Base-by-base conservation (phyloP, 768 basidiomycete species). In the Hygrocybe punicea region DNA sequence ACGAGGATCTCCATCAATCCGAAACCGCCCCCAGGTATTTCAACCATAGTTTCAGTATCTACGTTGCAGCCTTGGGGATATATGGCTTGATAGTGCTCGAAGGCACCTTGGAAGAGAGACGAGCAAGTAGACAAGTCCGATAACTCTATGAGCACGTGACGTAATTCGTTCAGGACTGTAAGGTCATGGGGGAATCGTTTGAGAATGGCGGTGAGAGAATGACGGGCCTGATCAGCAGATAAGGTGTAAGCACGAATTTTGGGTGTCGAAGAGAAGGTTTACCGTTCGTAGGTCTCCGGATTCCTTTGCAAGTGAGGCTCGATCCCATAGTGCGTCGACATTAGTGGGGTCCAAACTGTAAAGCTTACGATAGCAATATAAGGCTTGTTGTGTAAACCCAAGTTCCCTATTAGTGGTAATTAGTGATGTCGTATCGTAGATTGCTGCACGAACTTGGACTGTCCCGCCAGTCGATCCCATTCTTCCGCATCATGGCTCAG, bases 321-420 rank as follows among this genome's bases (percentile, higher is more conserved):
- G 83, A 62, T 98, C 94, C 91, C 92, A 97, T 14, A 93, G 79
- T 4, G 91, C 89, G 57, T 89, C 85, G 14, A 91, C 82, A 61
- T 98, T 94, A 7, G 80, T 78, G 1, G 91, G 89, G 65, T 96
- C 87, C 21, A 90, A 75, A 56, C 80, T 84, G 63, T 87, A 81
- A 1, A 90, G 83, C 66, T 97, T 95, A 0, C 87, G 79, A 67
- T 90, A 91, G 67, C 96, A 98, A 66, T 98, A 98, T 35, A 97
- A 69, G 2, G 93, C 91, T 70, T 98, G 93, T 57, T 93, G 89
- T 45, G 84, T 80, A 58, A 84, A 85, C 2, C 88, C 89, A 23
- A 85, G 68, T 13, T 84, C 84, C 61, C 92, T 86, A 58, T 0
- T 50, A 33, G 10, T 16, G 25, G 49, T 45, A 52, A 46, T 17